These are phyloP conservation scores for Gossypioides kirkii DNA, from an alignment of 345 rosid genomes.

Conservation along the genomic window DNA sequence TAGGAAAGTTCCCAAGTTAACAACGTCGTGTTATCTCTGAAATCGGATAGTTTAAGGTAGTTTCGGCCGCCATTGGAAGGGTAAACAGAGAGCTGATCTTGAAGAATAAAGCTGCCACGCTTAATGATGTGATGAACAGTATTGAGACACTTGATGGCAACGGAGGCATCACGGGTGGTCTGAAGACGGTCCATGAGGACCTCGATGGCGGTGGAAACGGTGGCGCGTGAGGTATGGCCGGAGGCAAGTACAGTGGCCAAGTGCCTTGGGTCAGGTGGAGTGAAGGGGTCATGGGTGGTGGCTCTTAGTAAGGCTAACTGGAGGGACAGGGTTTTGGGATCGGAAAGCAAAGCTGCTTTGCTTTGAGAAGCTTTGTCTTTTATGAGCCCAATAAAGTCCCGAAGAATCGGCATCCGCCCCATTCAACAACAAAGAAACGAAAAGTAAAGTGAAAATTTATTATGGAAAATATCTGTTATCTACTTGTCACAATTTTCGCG, in stretches of 20 bases:
- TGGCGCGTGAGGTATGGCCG: slow-evolving; percentile 68
- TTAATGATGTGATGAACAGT: slow-evolving; percentile 55
- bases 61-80: slow-evolving; percentile 79
- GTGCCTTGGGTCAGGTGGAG: slow-evolving; percentile 55
- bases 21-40: slow-evolving; percentile 56
- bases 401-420: slow-evolving; percentile 47
- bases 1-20: slow-evolving; percentile 79
- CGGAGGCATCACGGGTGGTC: slow-evolving; percentile 62
- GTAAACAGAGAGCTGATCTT: slow-evolving; percentile 77
- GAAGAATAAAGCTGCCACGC: slow-evolving; percentile 80
- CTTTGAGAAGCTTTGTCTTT: slow-evolving; percentile 50
- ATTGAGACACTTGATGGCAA: slow-evolving; percentile 71
- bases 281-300: slow-evolving; percentile 61
- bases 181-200: slow-evolving; percentile 88
- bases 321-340: slow-evolving; percentile 39
- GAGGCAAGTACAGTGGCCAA: slow-evolving; percentile 55
- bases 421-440: slow-evolving; percentile 21
- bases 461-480: neutral
- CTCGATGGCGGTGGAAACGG: slow-evolving; percentile 57
- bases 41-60: slow-evolving; percentile 68
- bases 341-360: slow-evolving; percentile 62
- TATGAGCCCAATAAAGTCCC: slow-evolving; percentile 42
- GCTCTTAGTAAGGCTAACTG: slow-evolving; percentile 66
- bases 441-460: neutral
- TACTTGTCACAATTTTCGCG: neutral